Evolutionary conservation across 345 rosid genomes (phyloP), one percentile per base, ranked within the genome.

Genomic region (Turritis glabra): DNA sequence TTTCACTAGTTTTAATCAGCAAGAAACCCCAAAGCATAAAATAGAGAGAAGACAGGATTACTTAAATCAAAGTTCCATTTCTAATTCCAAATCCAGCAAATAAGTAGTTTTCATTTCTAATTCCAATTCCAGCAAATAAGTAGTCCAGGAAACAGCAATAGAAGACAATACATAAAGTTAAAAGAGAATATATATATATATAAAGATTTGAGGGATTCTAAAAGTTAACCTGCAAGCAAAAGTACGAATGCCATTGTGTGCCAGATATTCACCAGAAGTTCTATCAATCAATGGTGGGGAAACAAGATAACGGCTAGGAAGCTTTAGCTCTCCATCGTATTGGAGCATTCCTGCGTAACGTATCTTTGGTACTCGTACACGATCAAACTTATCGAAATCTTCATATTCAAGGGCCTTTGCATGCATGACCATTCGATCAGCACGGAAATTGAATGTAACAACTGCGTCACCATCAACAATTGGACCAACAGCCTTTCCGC

Each of bases 271-370:
- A 66, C 99, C 97, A 29, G 97, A 92, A 53, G 99, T 95, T 64
- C 99, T 88, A 2, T 92, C 99, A 60, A 92, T 95, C 90, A 89
- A 88, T 19, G 99, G 98, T 43, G 99, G 99, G 80, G 98, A 86
- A 67, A 95, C 98, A 72, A 95, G 96, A 80, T 92, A 95, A 18
- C 35, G 83, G 77, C 81, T 84, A 13, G 99, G 98, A 79, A 95
- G 97, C 86, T 89, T 84, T 76, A 95, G 80, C 75, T 95, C 97
- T 2, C 99, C 99, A 81, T 95, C 98, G 38, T 95, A 95, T 52
- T 95, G 84, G 76, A 95, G 99, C 99, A 95, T 92, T 69, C 99
- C 99, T 69, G 99, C 92, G 48, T 90, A 95, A 60, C 76, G 85
- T 29, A 95, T 86, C 82, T 88, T 89, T 5, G 99, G 99, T 48